Evolutionary conservation across 257 asterid species (phyloP), one percentile per base, ranked within the genome.

Genomic region (Plantago ovata): DNA sequence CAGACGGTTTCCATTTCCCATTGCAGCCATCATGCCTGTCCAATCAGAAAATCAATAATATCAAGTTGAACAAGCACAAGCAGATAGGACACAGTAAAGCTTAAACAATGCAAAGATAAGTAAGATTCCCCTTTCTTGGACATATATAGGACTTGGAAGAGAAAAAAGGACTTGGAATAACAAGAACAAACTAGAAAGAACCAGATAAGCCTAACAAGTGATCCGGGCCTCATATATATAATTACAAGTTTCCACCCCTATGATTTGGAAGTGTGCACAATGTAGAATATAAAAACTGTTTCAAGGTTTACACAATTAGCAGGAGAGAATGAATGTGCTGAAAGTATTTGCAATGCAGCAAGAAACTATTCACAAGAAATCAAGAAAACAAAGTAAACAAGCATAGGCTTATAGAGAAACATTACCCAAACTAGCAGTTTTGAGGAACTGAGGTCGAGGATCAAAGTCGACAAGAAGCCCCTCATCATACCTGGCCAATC

Each of bases 401-500:
- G 60, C 45, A 50, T 21, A 44, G 2, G 2, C 56, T 9, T 49
- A 44, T n/a, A 54, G 15, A 65, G 40, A 54, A 57, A 57, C 22
- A 66, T 61, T 68, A 82, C 94, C 83, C 42, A 58, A 63, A 65
- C 61, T 47, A 5, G 75, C 43, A 33, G 66, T 62, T 65, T 82
- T 82, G 62, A 60, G 67, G 57, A 72, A 65, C 76, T 76, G 77
- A 36, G 64, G 56, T 13, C 82, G 85, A 48, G 84, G 87, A 80
- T 80, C 85, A 56, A 69, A 81, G 62, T 83, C 70, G 8, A 72
- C 48, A 53, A 40, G 56, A 62, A 56, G 63, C 70, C 68, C 53
- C 72, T 69, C 61, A 45, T 52, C 62, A 43, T 69, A 15, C 16
- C 38, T 16, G 56, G 53, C 70, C 47, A 87, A 66, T 54, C 63